These are phyloP conservation scores for Tilletia setariae DNA, from an alignment of 1,284 basidiomycete species.

Conservation along the genomic window DNA sequence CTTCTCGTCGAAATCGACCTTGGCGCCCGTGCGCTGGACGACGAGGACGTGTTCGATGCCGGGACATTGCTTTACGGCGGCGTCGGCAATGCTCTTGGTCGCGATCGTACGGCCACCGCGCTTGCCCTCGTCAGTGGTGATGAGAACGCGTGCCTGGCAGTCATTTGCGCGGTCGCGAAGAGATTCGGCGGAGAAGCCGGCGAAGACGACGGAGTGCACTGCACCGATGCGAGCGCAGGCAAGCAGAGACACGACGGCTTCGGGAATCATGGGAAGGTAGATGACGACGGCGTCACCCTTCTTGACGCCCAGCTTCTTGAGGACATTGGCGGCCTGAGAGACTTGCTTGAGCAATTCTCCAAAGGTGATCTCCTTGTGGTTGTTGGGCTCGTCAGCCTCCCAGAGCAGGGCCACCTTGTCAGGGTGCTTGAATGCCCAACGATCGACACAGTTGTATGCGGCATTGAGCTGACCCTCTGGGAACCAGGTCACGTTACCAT, in stretches of 20 bases:
- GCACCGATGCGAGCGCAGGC: conserved; percentile 97
- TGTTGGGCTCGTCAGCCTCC: conserved; percentile 84
- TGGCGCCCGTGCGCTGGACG: conserved; percentile 78
- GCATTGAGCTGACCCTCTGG: conserved; percentile 61
- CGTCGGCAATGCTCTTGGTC: conserved; percentile 89
- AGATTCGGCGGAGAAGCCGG: conserved; percentile 95
- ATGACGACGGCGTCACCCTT: conserved; percentile 77
- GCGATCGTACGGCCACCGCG: conserved; percentile 93
- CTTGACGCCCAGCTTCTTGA: conserved; percentile 83
- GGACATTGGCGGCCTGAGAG: conserved; percentile 83
- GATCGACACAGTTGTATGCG: conserved; percentile 95
- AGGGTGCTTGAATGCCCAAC: conserved; percentile 87
- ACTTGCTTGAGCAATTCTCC: conserved; percentile 77
- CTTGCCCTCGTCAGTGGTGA: conserved; percentile 91
- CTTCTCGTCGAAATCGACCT: conserved; percentile 75
- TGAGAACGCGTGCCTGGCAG: conserved; percentile 82
- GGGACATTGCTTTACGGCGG: conserved; percentile 80
- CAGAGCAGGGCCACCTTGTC: conserved; percentile 94
- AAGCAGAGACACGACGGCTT: conserved; percentile 90
- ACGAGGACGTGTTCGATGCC: conserved; percentile 87
- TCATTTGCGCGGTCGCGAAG: conserved; percentile 89
- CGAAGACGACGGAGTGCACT: conserved; percentile 97
- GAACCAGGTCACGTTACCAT: conserved; percentile 92
- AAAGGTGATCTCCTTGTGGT: conserved; percentile 16
- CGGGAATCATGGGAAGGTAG: conserved; percentile 62